phyloP scores from a whole-genome alignment of 106 monocot species.

The Platanthera guangdongensis region DNA sequence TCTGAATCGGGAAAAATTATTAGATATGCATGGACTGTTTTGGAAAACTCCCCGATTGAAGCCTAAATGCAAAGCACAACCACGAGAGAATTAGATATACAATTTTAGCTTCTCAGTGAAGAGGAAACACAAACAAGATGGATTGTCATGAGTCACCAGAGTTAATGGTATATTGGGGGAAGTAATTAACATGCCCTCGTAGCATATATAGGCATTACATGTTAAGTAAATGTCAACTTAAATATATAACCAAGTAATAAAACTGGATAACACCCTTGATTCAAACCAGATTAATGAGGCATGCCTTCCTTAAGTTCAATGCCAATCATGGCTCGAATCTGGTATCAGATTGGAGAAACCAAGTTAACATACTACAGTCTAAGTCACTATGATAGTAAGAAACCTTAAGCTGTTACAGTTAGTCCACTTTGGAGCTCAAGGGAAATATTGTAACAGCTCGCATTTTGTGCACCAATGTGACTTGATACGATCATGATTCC shows the following conservation, averaged over 20 bases:
- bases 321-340: neutral
- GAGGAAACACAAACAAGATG: neutral
- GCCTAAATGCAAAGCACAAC: conserved; percentile 24
- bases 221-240: neutral
- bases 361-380: neutral
- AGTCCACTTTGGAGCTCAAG: too few relatives aligned
- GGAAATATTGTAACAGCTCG: too few relatives aligned
- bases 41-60: conserved; percentile 72
- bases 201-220: neutral
- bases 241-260: neutral
- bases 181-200: too few relatives aligned
- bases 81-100: neutral
- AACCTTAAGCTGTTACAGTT: neutral
- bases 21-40: conserved; percentile 73
- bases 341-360: neutral
- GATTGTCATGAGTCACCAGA: neutral
- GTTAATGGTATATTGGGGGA: neutral
- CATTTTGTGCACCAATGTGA: too few relatives aligned
- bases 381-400: neutral
- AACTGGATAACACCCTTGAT: neutral
- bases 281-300: neutral
- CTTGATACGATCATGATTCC: too few relatives aligned
- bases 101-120: neutral
- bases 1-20: conserved; percentile 99
- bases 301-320: neutral